Conservation (phyloP, 345 rosid genomes). For the Eucalyptus marginata region DNA sequence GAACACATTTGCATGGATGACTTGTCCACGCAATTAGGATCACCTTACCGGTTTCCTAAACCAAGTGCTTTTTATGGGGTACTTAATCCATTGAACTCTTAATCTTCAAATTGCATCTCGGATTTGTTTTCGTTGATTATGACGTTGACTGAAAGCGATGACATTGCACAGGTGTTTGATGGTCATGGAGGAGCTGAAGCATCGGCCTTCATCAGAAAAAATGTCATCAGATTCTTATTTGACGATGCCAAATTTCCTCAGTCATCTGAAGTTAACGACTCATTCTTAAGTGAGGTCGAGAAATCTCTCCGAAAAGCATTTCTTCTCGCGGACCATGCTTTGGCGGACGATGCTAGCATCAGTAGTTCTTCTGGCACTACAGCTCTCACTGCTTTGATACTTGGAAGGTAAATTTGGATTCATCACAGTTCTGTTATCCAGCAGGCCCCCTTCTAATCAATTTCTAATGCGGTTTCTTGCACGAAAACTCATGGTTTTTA, state of each 20-base stretch:
- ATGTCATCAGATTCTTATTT: slow-evolving; percentile 34
- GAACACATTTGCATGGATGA: slow-evolving; percentile 54
- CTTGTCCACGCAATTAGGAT: slow-evolving; percentile 27
- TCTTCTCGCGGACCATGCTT: slow-evolving; percentile 61
- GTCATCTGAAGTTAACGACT: slow-evolving; percentile 27
- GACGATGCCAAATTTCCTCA: slow-evolving; percentile 59
- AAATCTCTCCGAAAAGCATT: slow-evolving; percentile 42
- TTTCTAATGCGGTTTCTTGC: neutral
- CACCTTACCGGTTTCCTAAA: slow-evolving; percentile 32
- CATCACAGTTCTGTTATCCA: neutral
- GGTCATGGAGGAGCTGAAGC: slow-evolving; percentile 96
- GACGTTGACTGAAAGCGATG: neutral
- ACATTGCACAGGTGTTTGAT: slow-evolving; percentile 48
- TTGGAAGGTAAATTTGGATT: slow-evolving; percentile 39
- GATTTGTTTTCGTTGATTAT: neutral
- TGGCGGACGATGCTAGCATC: slow-evolving; percentile 50
- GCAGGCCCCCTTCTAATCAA: neutral
- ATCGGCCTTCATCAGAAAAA: slow-evolving; percentile 40
- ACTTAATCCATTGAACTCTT: neutral
- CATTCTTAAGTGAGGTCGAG: slow-evolving; percentile 38
- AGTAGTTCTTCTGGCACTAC: slow-evolving; percentile 82
- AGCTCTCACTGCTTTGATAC: slow-evolving; percentile 61
- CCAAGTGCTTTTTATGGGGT: slow-evolving; percentile 70
- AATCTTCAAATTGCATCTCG: neutral
- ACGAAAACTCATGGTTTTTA: neutral